A percentile compares a stretch with the other conserved stretches of the same genome.
Evolutionary conservation across 768 basidiomycete genomes (phyloP).

Genomic region (Melanogaster broomeanus): DNA sequence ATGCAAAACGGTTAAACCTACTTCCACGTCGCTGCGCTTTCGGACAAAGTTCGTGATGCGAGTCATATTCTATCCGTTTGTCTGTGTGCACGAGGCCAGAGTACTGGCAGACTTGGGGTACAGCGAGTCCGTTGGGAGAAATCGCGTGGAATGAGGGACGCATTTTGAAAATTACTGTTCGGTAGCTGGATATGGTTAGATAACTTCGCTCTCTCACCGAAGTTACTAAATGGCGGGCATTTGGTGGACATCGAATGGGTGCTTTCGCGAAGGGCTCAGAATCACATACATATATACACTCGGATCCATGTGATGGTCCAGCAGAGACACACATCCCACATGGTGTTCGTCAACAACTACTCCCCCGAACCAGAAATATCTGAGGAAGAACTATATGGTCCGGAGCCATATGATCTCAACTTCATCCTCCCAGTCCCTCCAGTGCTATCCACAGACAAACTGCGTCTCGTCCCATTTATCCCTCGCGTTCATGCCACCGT

Average conservation of each 20-base stretch:
- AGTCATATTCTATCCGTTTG: conserved; percentile 50
- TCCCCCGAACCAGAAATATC: conserved; percentile 6
- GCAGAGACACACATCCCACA: background rate
- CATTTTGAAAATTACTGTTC: too few relatives aligned
- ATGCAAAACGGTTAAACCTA: conserved; percentile 54
- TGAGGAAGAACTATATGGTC: conserved; percentile 19
- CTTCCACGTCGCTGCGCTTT: conserved; percentile 71
- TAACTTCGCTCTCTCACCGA: too few relatives aligned
- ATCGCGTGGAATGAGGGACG: too few relatives aligned
- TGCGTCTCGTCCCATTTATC: conserved; percentile 23
- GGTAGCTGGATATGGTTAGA: too few relatives aligned
- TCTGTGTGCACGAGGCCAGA: background rate
- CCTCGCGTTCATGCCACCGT: conserved; percentile 19
- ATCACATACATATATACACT: background rate
- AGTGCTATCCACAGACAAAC: conserved; percentile 13
- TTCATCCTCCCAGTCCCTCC: conserved; percentile 15
- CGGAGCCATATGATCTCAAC: conserved; percentile 30
- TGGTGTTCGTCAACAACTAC: conserved; percentile 24
- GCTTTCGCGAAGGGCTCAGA: too few relatives aligned
- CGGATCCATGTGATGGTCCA: too few relatives aligned
- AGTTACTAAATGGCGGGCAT: too few relatives aligned
- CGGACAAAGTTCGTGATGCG: conserved; percentile 73
- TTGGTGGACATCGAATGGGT: background rate
- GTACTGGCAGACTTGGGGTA: too few relatives aligned
- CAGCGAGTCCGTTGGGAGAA: too few relatives aligned